Evolutionary conservation across 208 protist genomes (phyloP).

Genomic region (Sergeia podlipaevii): DNA sequence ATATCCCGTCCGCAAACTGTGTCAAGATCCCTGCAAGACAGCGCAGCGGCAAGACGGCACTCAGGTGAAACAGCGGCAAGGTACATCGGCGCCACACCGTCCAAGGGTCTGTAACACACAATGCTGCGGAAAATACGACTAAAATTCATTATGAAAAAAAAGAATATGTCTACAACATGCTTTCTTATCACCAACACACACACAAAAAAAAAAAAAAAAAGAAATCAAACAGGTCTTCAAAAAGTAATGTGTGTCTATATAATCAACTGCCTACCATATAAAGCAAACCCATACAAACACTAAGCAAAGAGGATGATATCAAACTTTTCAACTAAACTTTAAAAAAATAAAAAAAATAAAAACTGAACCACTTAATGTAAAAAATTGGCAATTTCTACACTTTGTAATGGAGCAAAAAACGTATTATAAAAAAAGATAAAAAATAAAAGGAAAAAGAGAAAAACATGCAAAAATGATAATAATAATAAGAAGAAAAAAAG

Average conservation of each 20-base stretch:
- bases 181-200: constrained; percentile 8
- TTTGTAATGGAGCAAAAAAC: constrained; percentile 3
- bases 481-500: constrained; percentile 11
- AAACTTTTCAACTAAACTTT: not conserved
- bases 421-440: not conserved
- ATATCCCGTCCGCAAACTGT: too few species aligned
- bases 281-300: not conserved
- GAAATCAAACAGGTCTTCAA: not conserved
- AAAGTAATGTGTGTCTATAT: not conserved
- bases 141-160: not conserved
- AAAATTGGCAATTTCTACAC: not conserved
- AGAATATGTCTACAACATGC: constrained; percentile 5
- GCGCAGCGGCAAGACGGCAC: too few species aligned
- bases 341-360: constrained; percentile 10
- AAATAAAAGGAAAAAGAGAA: constrained; percentile 1
- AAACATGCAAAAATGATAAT: not conserved
- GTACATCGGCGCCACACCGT: too few species aligned
- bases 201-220: not conserved
- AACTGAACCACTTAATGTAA: not conserved
- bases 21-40: too few species aligned
- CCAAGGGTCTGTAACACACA: constrained; percentile 1
- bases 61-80: too few species aligned
- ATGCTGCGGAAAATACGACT: not conserved
- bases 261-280: not conserved
- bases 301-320: not conserved